Evolutionary conservation across 1,284 basidiomycete species (phyloP), one percentile per base, ranked within the genome.

Genomic region (Cryptococcus amylolentus): DNA sequence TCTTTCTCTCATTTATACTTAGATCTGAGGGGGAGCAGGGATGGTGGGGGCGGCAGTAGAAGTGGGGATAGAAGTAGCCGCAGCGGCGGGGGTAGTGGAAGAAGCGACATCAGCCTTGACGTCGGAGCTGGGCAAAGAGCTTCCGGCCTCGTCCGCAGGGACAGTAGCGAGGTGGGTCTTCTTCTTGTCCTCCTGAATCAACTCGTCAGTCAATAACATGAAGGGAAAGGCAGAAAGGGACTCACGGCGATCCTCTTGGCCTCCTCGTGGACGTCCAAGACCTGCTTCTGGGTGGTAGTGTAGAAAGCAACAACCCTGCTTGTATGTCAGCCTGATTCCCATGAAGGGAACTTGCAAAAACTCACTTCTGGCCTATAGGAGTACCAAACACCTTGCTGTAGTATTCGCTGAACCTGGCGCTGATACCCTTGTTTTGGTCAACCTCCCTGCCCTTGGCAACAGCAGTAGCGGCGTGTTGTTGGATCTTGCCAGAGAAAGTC

Each of bases 401-500:
- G 77, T 93, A 94, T 62, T 87, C 86, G 46, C 77, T 76, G 10
- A 35, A 35, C 44, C 26, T 46, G n/a, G 44, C 44, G 38, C 82
- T 80, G 67, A 86, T 81, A 18, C 90, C 89, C 67, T 84, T 86
- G 80, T 91, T 84, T 76, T 92, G 86, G 71, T 94, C 89, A 51
- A 91, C 79, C 55, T 84, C 81, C 72, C 81, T 85, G 5, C 86
- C 87, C 77, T 87, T 83, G 71, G 84, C 80, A 46, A 79, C 81
- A 45, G 89, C 70, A 16, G 83, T 84, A 26, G 83, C 61, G 55
- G 73, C 66, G 31, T 69, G 63, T 57, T 77, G 81, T 62, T 86
- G 84, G 18, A 89, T 79, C 71, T 88, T 88, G 6, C 79, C 83
- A 2, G 88, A 87, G 52, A 92, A 79, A 3, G 88, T 93, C 68